These are phyloP conservation scores for Fusarium algeriense DNA, from an alignment of 2,329 filamentous ascomycete species.

Conservation along the genomic window DNA sequence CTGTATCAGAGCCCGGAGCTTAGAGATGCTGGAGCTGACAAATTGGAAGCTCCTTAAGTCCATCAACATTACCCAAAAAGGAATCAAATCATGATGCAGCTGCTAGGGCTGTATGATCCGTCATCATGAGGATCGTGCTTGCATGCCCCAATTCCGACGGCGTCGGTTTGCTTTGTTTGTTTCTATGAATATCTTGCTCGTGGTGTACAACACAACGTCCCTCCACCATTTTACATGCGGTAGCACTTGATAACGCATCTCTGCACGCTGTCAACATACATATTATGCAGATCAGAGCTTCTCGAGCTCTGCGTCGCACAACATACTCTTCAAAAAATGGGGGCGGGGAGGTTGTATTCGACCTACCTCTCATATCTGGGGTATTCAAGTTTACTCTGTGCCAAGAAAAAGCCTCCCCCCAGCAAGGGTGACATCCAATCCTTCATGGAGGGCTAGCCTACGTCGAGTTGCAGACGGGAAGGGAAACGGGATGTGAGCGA, in stretches of 20 bases:
- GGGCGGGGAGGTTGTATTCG: background rate
- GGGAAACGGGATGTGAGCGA: background rate
- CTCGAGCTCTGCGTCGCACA: constrained; percentile 9
- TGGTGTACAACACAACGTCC: background rate
- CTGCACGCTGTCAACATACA: constrained; percentile 1
- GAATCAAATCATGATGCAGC: constrained; percentile 24
- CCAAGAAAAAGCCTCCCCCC: constrained; percentile 21
- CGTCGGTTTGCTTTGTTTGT: background rate
- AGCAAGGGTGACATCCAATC: constrained; percentile 7
- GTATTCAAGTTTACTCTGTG: constrained; percentile 36
- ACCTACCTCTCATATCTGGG: constrained; percentile 18
- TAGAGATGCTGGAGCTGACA: constrained; percentile 28
- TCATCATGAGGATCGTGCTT: constrained; percentile 18
- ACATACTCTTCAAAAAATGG: constrained; percentile 3
- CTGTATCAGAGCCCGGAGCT: background rate
- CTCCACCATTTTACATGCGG: background rate
- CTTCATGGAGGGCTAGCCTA: constrained; percentile 2
- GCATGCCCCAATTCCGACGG: background rate
- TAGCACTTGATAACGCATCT: constrained; percentile 2
- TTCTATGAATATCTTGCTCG: background rate
- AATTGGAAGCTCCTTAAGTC: constrained; percentile 29
- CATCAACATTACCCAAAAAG: constrained; percentile 23
- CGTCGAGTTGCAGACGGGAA: background rate
- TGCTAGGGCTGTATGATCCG: constrained; percentile 13
- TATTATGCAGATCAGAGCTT: constrained; percentile 22